phyloP scores from a whole-genome alignment of 441 rosid genomes.

The Mallotus japonicus region DNA sequence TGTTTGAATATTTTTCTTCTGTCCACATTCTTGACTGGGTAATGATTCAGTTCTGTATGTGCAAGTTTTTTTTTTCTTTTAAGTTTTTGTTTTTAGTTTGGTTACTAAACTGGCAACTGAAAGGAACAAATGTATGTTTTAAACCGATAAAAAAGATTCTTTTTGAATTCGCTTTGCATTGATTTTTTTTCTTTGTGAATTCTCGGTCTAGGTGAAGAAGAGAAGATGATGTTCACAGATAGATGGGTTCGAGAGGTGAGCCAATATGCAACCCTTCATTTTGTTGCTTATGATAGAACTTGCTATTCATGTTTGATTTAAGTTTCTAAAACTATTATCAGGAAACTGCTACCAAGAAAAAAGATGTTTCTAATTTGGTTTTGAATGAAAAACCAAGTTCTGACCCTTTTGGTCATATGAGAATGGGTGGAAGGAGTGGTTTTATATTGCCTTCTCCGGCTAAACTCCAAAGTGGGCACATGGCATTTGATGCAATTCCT shows the following conservation, averaged over 20 bases:
- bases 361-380: conserved; percentile 29
- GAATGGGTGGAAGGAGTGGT: conserved; percentile 32
- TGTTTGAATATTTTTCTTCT: neutral
- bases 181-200: conserved; percentile 13
- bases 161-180: conserved; percentile 1
- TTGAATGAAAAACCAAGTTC: conserved; percentile 33
- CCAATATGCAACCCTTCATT: neutral
- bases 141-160: neutral
- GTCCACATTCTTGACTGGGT: neutral
- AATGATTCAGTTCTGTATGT: neutral
- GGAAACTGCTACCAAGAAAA: conserved; percentile 38
- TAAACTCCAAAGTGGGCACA: conserved; percentile 39
- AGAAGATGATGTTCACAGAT: conserved; percentile 49
- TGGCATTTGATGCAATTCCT: conserved; percentile 35
- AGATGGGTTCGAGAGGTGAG: conserved; percentile 63
- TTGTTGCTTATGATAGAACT: neutral
- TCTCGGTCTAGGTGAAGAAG: conserved; percentile 31
- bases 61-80: neutral
- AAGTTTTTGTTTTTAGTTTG: neutral
- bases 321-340: conserved; percentile 26
- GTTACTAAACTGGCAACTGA: neutral
- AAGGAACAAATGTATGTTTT: neutral
- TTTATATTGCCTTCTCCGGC: conserved; percentile 40
- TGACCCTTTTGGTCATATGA: conserved; percentile 34
- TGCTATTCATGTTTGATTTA: conserved; percentile 19